Percentiles rank a stretch among this genome's conserved stretches.
These are phyloP conservation scores for Trichoderma koningiopsis DNA, from an alignment of 2,329 filamentous ascomycete genomes.

Conservation along the genomic window DNA sequence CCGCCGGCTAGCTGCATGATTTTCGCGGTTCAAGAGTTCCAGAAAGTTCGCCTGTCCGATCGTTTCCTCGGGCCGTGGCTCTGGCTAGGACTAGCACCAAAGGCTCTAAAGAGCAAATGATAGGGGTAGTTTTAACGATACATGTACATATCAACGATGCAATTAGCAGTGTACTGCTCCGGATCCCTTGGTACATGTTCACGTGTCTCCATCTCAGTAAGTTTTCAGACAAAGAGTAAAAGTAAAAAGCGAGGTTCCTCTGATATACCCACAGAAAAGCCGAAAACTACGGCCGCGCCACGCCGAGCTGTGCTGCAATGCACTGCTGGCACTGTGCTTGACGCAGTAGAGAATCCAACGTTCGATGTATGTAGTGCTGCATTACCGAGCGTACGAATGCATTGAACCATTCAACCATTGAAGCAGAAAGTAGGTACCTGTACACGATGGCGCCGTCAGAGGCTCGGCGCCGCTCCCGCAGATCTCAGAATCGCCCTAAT, in stretches of 20 bases:
- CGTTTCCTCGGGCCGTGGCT: not conserved
- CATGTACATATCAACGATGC: not conserved
- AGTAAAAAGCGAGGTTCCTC: not conserved
- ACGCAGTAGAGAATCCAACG: not conserved
- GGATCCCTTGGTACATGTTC: not conserved
- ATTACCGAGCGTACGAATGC: not conserved
- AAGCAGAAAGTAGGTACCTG: not conserved
- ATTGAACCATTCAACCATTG: not conserved
- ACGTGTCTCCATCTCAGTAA: not conserved
- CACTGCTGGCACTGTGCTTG: conserved; percentile 8
- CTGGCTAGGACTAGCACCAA: not conserved
- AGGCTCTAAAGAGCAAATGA: not conserved
- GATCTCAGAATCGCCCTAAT: not conserved
- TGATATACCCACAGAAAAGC: not conserved
- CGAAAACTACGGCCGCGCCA: not conserved
- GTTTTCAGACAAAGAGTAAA: not conserved
- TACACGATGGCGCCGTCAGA: not conserved
- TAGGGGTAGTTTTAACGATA: not conserved
- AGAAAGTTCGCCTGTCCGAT: not conserved
- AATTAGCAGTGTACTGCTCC: not conserved
- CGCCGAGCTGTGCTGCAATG: not conserved
- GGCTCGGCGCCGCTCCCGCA: conserved; percentile 6
- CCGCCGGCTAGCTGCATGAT: not conserved
- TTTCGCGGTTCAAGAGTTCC: not conserved
- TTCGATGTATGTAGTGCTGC: not conserved